Conservation (phyloP, 768 basidiomycete genomes). For the Mycena sanguinolenta region DNA sequence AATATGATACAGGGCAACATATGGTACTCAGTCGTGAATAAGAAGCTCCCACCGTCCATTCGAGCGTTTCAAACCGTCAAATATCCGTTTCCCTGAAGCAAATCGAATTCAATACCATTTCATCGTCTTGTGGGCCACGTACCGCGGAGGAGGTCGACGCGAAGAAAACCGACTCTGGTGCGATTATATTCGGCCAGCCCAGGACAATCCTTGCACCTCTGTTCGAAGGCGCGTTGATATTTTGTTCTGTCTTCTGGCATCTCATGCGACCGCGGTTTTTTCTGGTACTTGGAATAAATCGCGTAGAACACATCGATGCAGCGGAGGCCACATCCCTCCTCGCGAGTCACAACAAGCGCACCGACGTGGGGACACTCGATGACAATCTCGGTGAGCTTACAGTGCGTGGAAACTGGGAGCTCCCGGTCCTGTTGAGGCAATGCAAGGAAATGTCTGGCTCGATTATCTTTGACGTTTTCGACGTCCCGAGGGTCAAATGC, state of each 20-base stretch:
- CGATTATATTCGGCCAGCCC: slow-evolving; percentile 55
- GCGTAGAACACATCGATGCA: slow-evolving; percentile 72
- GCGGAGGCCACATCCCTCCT: slow-evolving; percentile 59
- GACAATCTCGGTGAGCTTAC: slow-evolving; percentile 61
- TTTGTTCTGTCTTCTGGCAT: slow-evolving; percentile 38
- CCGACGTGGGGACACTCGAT: slow-evolving; percentile 58
- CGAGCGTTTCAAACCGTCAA: slow-evolving; percentile 62
- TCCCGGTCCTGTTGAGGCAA: slow-evolving; percentile 55
- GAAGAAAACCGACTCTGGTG: slow-evolving; percentile 62
- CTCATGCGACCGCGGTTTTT: slow-evolving; percentile 45
- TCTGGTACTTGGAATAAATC: slow-evolving; percentile 65
- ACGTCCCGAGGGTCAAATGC: slow-evolving; percentile 35
- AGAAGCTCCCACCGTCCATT: slow-evolving; percentile 39
- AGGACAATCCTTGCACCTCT: slow-evolving; percentile 59
- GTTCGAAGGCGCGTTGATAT: slow-evolving; percentile 59
- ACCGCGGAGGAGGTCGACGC: slow-evolving; percentile 70
- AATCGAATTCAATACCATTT: no score
- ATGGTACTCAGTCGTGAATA: slow-evolving; percentile 14
- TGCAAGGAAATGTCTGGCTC: slow-evolving; percentile 32
- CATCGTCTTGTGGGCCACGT: no score
- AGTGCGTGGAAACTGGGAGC: slow-evolving; percentile 59
- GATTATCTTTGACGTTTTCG: slow-evolving; percentile 32
- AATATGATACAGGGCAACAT: slow-evolving; percentile 21
- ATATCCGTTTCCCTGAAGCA: slow-evolving; percentile 66
- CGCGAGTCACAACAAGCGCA: slow-evolving; percentile 56